phyloP scores from a whole-genome alignment of 1,284 basidiomycete species.

The Trichosporon sp. region DNA sequence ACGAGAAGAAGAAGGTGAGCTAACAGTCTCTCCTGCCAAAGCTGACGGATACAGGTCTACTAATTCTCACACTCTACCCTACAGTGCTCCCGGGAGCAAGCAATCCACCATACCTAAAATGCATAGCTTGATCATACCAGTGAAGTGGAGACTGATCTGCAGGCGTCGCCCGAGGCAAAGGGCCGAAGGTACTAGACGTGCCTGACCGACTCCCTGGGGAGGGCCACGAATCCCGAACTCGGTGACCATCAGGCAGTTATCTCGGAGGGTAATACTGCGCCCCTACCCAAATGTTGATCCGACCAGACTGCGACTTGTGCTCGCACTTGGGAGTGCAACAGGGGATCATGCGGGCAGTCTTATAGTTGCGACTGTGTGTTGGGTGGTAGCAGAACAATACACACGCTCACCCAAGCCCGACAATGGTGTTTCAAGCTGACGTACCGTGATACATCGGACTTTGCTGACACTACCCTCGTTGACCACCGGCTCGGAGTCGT shows the following conservation, averaged over 20 bases:
- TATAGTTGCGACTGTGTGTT: neutral
- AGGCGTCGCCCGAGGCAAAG: neutral
- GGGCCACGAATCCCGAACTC: neutral
- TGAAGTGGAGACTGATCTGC: neutral
- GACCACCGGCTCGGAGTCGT: neutral
- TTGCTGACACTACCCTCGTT: too few species aligned
- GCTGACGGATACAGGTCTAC: slow-evolving; percentile 13
- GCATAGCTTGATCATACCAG: slow-evolving; percentile 18
- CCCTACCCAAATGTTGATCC: neutral
- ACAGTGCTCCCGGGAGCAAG: slow-evolving; percentile 15
- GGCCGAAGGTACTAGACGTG: neutral
- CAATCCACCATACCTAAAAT: slow-evolving; percentile 16
- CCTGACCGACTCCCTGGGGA: neutral
- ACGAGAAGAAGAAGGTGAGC: slow-evolving; percentile 91
- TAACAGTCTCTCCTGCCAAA: neutral
- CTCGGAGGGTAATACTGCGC: neutral
- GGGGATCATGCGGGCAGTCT: neutral
- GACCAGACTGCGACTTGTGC: too few species aligned
- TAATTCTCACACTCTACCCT: neutral
- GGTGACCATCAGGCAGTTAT: neutral
- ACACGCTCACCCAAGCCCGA: neutral
- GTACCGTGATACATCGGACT: neutral
- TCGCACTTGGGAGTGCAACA: too few species aligned
- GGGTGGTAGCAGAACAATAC: neutral
- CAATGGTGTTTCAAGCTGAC: neutral